Conservation (phyloP, 2,329 filamentous ascomycete species). For the Clarireedia hainanense region DNA sequence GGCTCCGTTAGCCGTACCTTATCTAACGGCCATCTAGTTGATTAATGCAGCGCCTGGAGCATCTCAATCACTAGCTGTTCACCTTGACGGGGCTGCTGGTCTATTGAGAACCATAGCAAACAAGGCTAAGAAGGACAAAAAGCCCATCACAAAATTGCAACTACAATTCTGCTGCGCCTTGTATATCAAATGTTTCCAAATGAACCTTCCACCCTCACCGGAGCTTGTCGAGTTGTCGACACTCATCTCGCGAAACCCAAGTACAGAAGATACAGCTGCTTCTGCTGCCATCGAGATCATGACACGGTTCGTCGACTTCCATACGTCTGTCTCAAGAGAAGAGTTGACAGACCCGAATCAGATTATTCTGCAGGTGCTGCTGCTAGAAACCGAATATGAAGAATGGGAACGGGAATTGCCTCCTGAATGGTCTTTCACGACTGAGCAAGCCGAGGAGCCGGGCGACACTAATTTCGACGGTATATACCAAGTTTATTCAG, state of each 20-base stretch:
- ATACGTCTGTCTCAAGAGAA: constrained; percentile 9
- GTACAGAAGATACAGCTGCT: neutral
- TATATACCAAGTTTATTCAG: constrained; percentile 15
- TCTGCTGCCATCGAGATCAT: constrained; percentile 5
- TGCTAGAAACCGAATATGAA: constrained; percentile 15
- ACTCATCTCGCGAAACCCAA: neutral
- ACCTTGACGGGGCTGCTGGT: constrained; percentile 18
- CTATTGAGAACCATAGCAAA: constrained; percentile 14
- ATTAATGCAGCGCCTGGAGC: constrained; percentile 14
- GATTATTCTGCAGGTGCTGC: constrained; percentile 11
- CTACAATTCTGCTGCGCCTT: neutral
- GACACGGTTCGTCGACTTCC: constrained; percentile 13
- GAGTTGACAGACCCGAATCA: neutral
- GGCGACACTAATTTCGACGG: constrained; percentile 11
- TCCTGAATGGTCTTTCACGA: constrained; percentile 14
- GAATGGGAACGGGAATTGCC: constrained; percentile 17
- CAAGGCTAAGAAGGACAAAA: neutral
- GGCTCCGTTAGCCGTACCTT: no score
- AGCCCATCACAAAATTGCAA: neutral
- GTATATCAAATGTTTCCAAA: neutral
- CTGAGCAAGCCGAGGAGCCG: neutral
- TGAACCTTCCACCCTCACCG: neutral
- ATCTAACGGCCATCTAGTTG: neutral
- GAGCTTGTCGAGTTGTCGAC: neutral
- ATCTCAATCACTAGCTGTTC: constrained; percentile 12